Percentiles rank a stretch among this genome's conserved stretches.
Evolutionary conservation across 2,329 filamentous ascomycete genomes (phyloP).

Genomic region (Colletotrichum kahawae): DNA sequence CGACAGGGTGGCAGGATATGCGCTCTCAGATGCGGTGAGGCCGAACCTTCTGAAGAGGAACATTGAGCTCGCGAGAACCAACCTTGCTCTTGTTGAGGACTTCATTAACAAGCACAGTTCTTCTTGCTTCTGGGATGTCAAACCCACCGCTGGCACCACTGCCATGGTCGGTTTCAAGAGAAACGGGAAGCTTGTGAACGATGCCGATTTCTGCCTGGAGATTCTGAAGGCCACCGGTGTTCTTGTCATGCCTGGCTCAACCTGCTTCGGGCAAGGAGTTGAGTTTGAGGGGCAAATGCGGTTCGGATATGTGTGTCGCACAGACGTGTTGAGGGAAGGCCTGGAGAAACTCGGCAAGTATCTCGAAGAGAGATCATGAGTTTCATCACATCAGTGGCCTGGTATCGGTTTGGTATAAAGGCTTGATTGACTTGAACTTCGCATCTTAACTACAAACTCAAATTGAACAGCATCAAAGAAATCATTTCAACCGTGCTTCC

Average conservation of each 20-base stretch:
- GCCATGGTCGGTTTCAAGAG: conserved; percentile 74
- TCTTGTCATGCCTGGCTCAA: conserved; percentile 74
- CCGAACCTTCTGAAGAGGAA: conserved; percentile 59
- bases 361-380: conserved; percentile 26
- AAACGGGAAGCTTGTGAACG: conserved; percentile 68
- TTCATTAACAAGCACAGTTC: conserved; percentile 70
- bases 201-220: conserved; percentile 71
- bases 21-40: conserved; percentile 58
- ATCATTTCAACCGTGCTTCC: background rate
- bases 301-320: conserved; percentile 77
- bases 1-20: conserved; percentile 77
- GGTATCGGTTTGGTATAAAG: background rate
- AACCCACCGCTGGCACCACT: conserved; percentile 79
- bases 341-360: conserved; percentile 55
- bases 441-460: background rate
- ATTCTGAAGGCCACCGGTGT: conserved; percentile 73
- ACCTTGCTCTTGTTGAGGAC: conserved; percentile 66
- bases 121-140: conserved; percentile 72
- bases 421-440: conserved; percentile 35
- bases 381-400: background rate
- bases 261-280: conserved; percentile 69
- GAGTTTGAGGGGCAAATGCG: conserved; percentile 79
- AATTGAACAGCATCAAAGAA: background rate
- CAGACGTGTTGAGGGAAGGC: conserved; percentile 69
- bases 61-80: conserved; percentile 68